Evolutionary conservation across 495 filamentous ascomycete genomes (phyloP), one percentile per base, ranked within the genome.

Genomic region (Aspergillus biplanus): DNA sequence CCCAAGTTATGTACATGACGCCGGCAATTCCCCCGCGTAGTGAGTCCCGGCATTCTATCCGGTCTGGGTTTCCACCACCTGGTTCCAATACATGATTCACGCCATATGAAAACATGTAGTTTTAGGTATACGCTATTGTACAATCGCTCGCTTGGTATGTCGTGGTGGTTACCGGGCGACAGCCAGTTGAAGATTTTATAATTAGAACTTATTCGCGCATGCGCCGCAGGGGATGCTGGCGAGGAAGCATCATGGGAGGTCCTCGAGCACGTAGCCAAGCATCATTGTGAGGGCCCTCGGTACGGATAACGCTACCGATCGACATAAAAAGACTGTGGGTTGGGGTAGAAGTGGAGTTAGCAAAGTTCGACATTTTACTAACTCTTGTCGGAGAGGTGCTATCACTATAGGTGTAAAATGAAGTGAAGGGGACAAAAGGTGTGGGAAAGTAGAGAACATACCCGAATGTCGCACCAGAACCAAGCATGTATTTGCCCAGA

Each of bases 381-480:
- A 27, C 21, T 27, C 21, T 27, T 27, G 21, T 27, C 21, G 21
- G 21, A 27, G 21, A 27, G 21, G 21, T 27, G 21, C 21, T 27
- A 27, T 27, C 2, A 27, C 2, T 27, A 1, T 27, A 27, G 21
- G 21, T 27, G 21, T 27, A 62, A 16, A 31, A 55, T n/a, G 44
- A 21, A 27, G 31, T 8, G 42, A 44, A 42, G 31, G 18, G 12
- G 3, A 33, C 13, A 42, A 16, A 42, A 35, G 33, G 31, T 6
- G 62, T 37, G 56, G 61, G 31, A 48, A 58, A 42, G 6, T 56
- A 21, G 57, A 48, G 42, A 58, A 66, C 86, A 56, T 84, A 98
- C 95, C 95, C 95, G 73, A 99, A 99, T 39, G 93, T 97, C 27
- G 92, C 92, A 49, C 93, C 92, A 32, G 95, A 97, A n/a, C 92